phyloP scores from a whole-genome alignment of 495 filamentous ascomycete species.

The Aspergillus ellipticus region DNA sequence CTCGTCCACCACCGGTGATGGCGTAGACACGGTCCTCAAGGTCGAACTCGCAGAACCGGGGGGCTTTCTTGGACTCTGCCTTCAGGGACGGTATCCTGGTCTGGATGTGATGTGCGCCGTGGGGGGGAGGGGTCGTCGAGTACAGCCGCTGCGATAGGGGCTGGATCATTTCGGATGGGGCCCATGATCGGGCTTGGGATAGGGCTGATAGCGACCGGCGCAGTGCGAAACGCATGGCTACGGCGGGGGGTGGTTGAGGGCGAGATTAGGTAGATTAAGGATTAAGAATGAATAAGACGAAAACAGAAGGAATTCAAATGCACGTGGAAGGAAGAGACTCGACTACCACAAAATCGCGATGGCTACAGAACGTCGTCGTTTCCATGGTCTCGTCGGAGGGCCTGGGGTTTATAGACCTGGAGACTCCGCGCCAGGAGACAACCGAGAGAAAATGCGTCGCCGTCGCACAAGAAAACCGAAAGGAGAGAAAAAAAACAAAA shows the following conservation, averaged over 20 bases:
- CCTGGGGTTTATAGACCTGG: conserved; percentile 17
- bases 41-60: conserved; percentile 49
- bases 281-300: conserved; percentile 1
- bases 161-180: conserved; percentile 3
- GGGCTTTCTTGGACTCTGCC: conserved; percentile 16
- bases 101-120: conserved; percentile 34
- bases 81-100: conserved; percentile 26
- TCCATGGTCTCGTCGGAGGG: background rate
- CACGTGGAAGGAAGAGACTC: background rate
- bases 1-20: conserved; percentile 60
- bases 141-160: conserved; percentile 7
- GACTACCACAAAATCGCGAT: conserved; percentile 1
- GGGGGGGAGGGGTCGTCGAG: conserved; percentile 11
- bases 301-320: background rate
- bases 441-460: background rate
- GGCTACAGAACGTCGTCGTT: conserved; percentile 1
- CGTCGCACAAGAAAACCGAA: conserved; percentile 22
- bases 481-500: conserved; percentile 19
- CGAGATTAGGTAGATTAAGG: conserved; percentile 3
- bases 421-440: background rate
- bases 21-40: conserved; percentile 55
- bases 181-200: conserved; percentile 9
- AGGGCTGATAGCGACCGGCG: conserved; percentile 12
- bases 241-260: background rate
- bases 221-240: conserved; percentile 18